Conservation (phyloP, 2,329 filamentous ascomycete genomes). For the Dendryphion nanum region DNA sequence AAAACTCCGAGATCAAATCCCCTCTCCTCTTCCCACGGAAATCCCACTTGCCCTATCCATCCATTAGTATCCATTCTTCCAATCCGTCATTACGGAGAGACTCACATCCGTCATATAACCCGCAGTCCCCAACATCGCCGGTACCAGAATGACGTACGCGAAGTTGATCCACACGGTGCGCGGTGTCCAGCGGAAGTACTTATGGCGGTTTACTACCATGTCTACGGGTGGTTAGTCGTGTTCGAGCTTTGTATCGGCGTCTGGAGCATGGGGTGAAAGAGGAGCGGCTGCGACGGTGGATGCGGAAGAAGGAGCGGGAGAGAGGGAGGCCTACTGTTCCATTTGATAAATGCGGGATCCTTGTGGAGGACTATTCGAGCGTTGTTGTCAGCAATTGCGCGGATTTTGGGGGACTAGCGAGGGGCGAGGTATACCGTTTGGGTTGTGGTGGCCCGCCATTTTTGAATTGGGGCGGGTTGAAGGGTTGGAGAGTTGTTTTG, state of each 20-base stretch:
- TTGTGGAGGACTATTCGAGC: constrained; percentile 45
- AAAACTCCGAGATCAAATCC: constrained; percentile 81
- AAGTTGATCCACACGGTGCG: constrained; percentile 78
- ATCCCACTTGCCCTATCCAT: constrained; percentile 78
- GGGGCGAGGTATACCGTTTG: not conserved
- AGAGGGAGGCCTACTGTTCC: constrained; percentile 48
- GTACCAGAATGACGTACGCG: constrained; percentile 72
- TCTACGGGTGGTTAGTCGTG: too few species aligned
- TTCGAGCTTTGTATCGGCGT: too few species aligned
- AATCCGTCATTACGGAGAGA: not conserved
- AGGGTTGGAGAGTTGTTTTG: not conserved
- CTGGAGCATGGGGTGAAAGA: too few species aligned
- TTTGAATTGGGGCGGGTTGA: too few species aligned
- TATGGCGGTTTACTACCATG: constrained; percentile 81
- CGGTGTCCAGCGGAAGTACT: constrained; percentile 92
- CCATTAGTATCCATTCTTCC: constrained; percentile 12
- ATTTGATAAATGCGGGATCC: constrained; percentile 58
- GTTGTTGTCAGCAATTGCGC: constrained; percentile 8
- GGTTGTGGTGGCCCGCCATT: constrained; percentile 9
- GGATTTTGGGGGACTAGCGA: not conserved
- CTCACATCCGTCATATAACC: constrained; percentile 85
- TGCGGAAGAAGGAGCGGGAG: constrained; percentile 26
- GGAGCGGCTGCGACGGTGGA: too few species aligned
- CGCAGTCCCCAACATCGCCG: constrained; percentile 66
- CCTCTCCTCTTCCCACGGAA: constrained; percentile 85